Percentiles rank a stretch among this genome's conserved stretches.
Conservation (phyloP, 1,284 basidiomycete genomes). For the Rugosomyces carneus region DNA sequence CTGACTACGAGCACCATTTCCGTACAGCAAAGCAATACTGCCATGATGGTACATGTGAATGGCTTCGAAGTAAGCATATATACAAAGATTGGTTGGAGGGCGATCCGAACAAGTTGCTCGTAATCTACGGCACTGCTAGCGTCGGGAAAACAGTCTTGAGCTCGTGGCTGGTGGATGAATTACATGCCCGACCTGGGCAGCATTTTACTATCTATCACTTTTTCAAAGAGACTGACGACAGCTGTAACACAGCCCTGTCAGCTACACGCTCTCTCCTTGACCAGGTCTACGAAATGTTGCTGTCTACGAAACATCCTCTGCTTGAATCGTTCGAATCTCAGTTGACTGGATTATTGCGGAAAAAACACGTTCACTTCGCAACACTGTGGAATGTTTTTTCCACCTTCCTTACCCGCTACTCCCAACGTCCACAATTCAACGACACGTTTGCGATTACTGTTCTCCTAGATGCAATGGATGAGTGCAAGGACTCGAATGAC, state of each 20-base stretch:
- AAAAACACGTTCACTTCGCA: not conserved
- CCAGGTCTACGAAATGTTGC: not conserved
- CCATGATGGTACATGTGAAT: not conserved
- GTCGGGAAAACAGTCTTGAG: constrained; percentile 6
- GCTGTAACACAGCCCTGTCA: not conserved
- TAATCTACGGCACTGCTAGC: not conserved
- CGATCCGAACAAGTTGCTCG: not conserved
- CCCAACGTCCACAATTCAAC: not conserved
- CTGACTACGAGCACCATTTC: not conserved
- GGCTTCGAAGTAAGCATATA: not conserved
- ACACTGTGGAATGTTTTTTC: not conserved
- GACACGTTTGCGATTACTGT: not conserved
- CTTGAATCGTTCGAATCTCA: not conserved
- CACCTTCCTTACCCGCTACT: not conserved
- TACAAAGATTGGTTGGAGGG: not conserved
- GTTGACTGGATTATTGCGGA: not conserved
- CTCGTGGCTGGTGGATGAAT: constrained; percentile 2
- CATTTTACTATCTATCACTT: constrained; percentile 3
- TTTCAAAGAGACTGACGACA: constrained; percentile 4
- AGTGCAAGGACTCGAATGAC: constrained; percentile 2
- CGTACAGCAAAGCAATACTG: not conserved
- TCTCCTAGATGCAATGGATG: constrained; percentile 7
- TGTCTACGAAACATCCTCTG: not conserved
- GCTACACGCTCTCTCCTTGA: not conserved
- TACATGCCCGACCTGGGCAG: not conserved